phyloP scores from a whole-genome alignment of 257 asterid genomes.

The Schizonepeta tenuifolia region DNA sequence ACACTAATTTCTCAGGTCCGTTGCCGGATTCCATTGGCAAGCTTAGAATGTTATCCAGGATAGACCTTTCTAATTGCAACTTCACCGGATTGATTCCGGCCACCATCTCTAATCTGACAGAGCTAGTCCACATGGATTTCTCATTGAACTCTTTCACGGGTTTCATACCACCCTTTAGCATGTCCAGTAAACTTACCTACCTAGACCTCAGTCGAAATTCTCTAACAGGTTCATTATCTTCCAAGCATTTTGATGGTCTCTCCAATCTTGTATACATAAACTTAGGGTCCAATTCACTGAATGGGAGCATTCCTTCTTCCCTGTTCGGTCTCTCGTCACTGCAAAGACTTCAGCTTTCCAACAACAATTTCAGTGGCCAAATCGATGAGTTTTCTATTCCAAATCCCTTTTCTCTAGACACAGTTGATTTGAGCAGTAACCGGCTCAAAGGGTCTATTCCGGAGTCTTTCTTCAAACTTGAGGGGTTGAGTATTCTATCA shows the following conservation, averaged over 20 bases:
- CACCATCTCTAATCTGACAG: conserved; percentile 37
- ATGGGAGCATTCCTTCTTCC: conserved; percentile 48
- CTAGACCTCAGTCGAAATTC: conserved; percentile 42
- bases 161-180: conserved; percentile 41
- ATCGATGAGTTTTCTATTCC: conserved; percentile 31
- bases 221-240: conserved; percentile 46
- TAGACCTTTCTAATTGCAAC: conserved; percentile 45
- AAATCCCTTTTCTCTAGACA: conserved; percentile 34
- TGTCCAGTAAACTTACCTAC: conserved; percentile 44
- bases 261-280: conserved; percentile 35
- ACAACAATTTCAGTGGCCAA: conserved; percentile 50
- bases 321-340: conserved; percentile 50
- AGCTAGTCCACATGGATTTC: conserved; percentile 45
- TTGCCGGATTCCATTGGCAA: conserved; percentile 47
- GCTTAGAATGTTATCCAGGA: conserved; percentile 39
- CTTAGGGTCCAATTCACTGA: conserved; percentile 43
- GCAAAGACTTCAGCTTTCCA: conserved; percentile 37
- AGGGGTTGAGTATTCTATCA: conserved; percentile 33
- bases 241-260: conserved; percentile 47
- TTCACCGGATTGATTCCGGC: conserved; percentile 54
- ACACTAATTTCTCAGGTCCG: conserved; percentile 44
- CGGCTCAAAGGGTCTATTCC: conserved; percentile 47
- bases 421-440: conserved; percentile 49
- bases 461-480: conserved; percentile 37
- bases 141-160: conserved; percentile 46